Evolutionary conservation across 805 yeast species (phyloP).

Genomic region (Ogataea methanolica): DNA sequence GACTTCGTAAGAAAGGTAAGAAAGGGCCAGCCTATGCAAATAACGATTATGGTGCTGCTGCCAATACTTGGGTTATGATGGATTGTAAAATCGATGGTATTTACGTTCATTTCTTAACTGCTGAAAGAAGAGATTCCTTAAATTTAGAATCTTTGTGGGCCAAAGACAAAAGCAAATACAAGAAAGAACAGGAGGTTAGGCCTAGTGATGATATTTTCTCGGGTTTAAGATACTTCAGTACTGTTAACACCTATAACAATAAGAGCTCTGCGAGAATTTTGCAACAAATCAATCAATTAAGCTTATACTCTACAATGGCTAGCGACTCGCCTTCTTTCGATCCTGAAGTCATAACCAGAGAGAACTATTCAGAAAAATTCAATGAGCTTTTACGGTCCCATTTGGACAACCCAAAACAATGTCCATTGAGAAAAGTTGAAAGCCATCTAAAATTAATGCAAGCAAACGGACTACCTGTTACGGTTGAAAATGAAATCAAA

Average conservation of each 20-base stretch:
- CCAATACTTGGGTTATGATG: constrained; percentile 81
- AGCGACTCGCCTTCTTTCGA: constrained; percentile 8
- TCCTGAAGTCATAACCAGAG: constrained; percentile 7
- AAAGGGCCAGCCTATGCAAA: constrained; percentile 50
- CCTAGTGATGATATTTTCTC: constrained; percentile 39
- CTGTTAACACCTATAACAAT: constrained; percentile 10
- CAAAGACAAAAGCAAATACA: constrained; percentile 14
- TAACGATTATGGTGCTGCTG: constrained; percentile 49
- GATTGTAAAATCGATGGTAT: constrained; percentile 62
- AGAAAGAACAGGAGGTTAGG: constrained; percentile 11
- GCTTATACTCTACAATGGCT: neutral
- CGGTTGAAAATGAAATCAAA: constrained; percentile 15
- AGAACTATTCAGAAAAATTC: constrained; percentile 17
- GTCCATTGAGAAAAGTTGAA: constrained; percentile 17
- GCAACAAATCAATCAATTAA: neutral
- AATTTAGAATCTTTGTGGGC: constrained; percentile 69
- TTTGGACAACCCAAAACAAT: constrained; percentile 12
- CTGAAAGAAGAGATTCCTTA: constrained; percentile 59
- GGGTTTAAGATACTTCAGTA: constrained; percentile 44
- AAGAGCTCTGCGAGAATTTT: neutral
- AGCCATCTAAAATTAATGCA: constrained; percentile 26
- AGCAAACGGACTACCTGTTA: constrained; percentile 24
- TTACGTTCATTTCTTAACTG: constrained; percentile 68
- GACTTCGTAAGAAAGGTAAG: constrained; percentile 51
- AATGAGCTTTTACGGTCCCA: constrained; percentile 15